These are phyloP conservation scores for Aureobasidium lini DNA, from an alignment of 2,329 filamentous ascomycete species.

Conservation along the genomic window DNA sequence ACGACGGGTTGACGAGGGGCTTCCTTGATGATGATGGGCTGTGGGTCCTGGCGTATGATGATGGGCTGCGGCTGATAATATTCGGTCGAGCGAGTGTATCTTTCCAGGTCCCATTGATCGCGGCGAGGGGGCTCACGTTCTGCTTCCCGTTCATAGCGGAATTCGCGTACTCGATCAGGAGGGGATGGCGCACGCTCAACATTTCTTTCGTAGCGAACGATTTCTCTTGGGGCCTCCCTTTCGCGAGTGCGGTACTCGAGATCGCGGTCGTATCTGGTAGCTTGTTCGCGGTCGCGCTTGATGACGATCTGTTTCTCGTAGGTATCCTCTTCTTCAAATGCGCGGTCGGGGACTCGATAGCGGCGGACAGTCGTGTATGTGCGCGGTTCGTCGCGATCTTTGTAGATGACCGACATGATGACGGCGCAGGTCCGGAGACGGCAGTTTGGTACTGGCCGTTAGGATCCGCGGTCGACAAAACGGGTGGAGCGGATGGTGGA, in stretches of 20 bases:
- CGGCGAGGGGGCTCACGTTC: constrained; percentile 36
- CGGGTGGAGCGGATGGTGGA: background rate
- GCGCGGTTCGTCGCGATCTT: constrained; percentile 32
- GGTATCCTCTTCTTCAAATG: constrained; percentile 21
- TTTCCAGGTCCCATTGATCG: constrained; percentile 39
- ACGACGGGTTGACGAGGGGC: constrained; percentile 44
- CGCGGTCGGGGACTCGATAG: constrained; percentile 48
- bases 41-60: constrained; percentile 44
- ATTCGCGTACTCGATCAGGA: constrained; percentile 27
- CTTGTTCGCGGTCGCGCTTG: constrained; percentile 27
- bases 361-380: constrained; percentile 52
- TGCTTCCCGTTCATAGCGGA: constrained; percentile 26
- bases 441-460: constrained; percentile 13
- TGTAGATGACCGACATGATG: constrained; percentile 39
- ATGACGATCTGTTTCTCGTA: constrained; percentile 43
- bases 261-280: constrained; percentile 19
- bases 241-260: constrained; percentile 31
- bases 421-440: constrained; percentile 3
- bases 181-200: constrained; percentile 16
- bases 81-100: constrained; percentile 47
- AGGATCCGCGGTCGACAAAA: background rate
- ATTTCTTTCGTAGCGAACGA: constrained; percentile 24
- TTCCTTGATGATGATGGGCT: constrained; percentile 51
- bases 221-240: constrained; percentile 29
- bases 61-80: constrained; percentile 44